Base-by-base conservation (phyloP, 2,329 filamentous ascomycete genomes). In the Bipolaris bicolor region DNA sequence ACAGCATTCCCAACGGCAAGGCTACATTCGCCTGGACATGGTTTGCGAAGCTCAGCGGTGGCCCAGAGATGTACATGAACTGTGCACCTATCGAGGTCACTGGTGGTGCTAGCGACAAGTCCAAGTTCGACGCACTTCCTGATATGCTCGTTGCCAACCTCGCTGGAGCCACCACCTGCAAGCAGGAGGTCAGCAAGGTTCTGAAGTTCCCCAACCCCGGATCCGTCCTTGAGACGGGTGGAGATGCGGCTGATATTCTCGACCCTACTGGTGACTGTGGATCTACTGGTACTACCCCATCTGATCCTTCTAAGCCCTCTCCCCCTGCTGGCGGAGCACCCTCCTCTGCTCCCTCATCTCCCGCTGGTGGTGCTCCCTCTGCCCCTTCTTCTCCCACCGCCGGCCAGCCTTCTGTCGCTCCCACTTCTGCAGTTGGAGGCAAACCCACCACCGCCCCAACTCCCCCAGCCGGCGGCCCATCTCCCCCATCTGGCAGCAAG, bases 1-100 rank as follows among this genome's bases (percentile, higher is more conserved):
- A 82, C 0, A 85, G 88, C 20, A 83, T 97, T 45, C 86, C 88
- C 7, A 80, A 88, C 1, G 95, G 94, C 3, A 84, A 92, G 39
- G 93, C 90, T 24, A 90, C 88, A 0, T 82, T 98, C 5, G 91
- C 91, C 0, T 97, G 92, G 92, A 92, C 92, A 0, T 98, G 26
- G 26, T 29, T 29, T 2, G 2, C 26, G 0, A 29, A 29, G 26
- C 2, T 29, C 1, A 2, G 1, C 3, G 26, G 26, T 2, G 26
- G 1, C 9, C 26, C 26, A 2, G 26, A 29, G 26, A 1, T 97
- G 82, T 69, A 68, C 83, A 96, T 96, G 92, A 96, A 97, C 84
- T 98, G 95, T 67, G 91, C 89, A 0, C 85, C 90, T 0, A 77
- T 96, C 52, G 84, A 81, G 0, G 81, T 97, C 22, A 85, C 85